A percentile compares a stretch with the other conserved stretches of the same genome.
phyloP scores from a whole-genome alignment of 805 yeast species.

The Lipomyces japonicus region DNA sequence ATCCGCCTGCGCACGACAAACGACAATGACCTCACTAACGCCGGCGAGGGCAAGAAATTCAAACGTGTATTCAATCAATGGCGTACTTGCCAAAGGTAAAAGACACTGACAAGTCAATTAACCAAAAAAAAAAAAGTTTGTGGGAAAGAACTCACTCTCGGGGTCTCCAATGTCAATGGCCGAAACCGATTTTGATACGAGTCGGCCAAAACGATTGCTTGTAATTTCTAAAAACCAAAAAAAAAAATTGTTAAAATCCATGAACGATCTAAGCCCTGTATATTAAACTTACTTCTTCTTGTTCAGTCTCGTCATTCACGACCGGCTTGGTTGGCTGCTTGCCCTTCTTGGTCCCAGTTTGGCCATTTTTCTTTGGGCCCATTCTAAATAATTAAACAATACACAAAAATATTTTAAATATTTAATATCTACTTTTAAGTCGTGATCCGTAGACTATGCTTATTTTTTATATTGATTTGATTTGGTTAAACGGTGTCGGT shows the following conservation, averaged over 20 bases:
- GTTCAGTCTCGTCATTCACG: slow-evolving; percentile 12
- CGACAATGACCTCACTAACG: slow-evolving; percentile 81
- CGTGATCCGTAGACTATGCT: too few species aligned
- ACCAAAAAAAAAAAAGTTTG: too few species aligned
- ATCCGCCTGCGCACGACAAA: slow-evolving; percentile 88
- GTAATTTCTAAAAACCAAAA: slow-evolving; percentile 52
- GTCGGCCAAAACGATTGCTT: slow-evolving; percentile 92
- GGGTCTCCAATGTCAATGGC: slow-evolving; percentile 82
- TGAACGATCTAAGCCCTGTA: not conserved
- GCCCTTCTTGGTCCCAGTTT: slow-evolving; percentile 10
- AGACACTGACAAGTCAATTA: slow-evolving; percentile 51
- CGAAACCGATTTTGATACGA: slow-evolving; percentile 87
- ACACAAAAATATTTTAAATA: not conserved
- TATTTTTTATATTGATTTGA: too few species aligned
- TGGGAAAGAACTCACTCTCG: slow-evolving; percentile 57
- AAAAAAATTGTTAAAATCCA: not conserved
- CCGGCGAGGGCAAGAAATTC: slow-evolving; percentile 90
- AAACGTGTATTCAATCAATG: slow-evolving; percentile 88
- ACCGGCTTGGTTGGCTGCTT: slow-evolving; percentile 1
- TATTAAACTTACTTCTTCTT: slow-evolving; percentile 13
- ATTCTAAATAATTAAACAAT: slow-evolving; percentile 1
- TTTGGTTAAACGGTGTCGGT: too few species aligned
- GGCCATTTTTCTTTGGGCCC: slow-evolving; percentile 19
- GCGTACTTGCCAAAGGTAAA: slow-evolving; percentile 87
- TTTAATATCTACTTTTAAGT: too few species aligned